Evolutionary conservation across 805 yeast genomes (phyloP), one percentile per base, ranked within the genome.

Genomic region (Yarrowia sp.): DNA sequence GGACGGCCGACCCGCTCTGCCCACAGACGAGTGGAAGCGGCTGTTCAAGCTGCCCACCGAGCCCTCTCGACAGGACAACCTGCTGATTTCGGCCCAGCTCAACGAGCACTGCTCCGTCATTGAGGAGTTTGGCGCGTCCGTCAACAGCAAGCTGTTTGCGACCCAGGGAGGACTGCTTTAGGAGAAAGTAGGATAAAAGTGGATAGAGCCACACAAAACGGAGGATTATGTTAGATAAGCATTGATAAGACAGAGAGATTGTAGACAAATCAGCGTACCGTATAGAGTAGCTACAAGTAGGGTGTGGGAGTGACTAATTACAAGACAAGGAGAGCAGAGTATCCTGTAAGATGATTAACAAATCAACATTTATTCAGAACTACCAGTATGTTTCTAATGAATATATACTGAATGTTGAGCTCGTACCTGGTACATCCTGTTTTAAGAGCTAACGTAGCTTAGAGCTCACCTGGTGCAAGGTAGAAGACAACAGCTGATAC

Each of bases 21-120:
- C 82, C 48, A 68, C 75, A 28, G 83, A 85, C 53, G 92, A 86
- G 73, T 89, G 92, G 92, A 82, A 81, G 71, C 75, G 83, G 51
- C 76, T 83, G 39, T 87, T 84, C 79, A 85, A 82, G 74, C 81
- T 87, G 68, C 92, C 92, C 32, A 82, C 78, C 50, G 92, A 87
- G 74, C 93, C 96, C 36, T 84, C 90, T 17, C 82, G 92, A 72
- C 83, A 84, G 69, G 91, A 89, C 71, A 87, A 86, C 75, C 77
- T 90, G 76, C 82, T 89, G 68, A 80, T 83, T 68, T 81, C 88
- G 65, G 85, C 88, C 64, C 86, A 87, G 72, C 84, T 89, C 67
- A 86, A 86, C 73, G 85, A 84, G 70, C 84, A 85, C 72, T 88
- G 92, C 74, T 83, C 81, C 69, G 90, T 86, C 73, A 81, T 89